Base-by-base conservation (phyloP, 179 eudicot species). In the Monotropa hypopitys region DNA sequence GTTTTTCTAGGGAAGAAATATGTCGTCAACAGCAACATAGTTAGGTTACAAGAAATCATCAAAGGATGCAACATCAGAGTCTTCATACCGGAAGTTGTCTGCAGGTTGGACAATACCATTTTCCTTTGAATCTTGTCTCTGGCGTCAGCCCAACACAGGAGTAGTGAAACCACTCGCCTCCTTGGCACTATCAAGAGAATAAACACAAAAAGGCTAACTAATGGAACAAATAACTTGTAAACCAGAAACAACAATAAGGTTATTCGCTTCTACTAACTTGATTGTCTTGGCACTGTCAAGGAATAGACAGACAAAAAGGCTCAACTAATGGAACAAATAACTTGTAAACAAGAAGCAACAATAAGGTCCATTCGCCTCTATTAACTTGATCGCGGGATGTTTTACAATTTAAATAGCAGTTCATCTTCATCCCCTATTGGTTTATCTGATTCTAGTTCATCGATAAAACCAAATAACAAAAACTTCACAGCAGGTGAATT, bases 21-120 rank as follows among this genome's bases (percentile, higher is more conserved):
- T n/a, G n/a, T n/a, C 40, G 5, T 38, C 40, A 38, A 38, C 40
- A 38, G 40, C 40, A 38, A 38, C 5, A 5, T 5, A 38, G 40
- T 38, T 38, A 2, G 40, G 40, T 38, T 38, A 38, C 3, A 35
- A 38, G 40, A 5, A 38, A 38, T 38, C 40, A 38, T 38, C 40
- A 38, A 38, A 38, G 40, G 40, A 38, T 38, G 40, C 40, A 38
- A 38, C 2, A 38, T 38, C 40, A 38, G 40, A 38, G 5, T 38
- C 40, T 2, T 81, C 80, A 84, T 75, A 85, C 88, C 23, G 86
- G 90, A 40, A 89, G 86, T 76, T 86, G 90, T 83, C 88, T 85
- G 90, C 97, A 94, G 66, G 98, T 91, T 67, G 98, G 98, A 77
- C 98, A 92, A 82, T 88, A 94, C 97, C 98, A 94, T 81, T 94